Evolutionary conservation across 1,284 basidiomycete species (phyloP), one percentile per base, ranked within the genome.

Genomic region (Pseudozyma tsukubaensis): DNA sequence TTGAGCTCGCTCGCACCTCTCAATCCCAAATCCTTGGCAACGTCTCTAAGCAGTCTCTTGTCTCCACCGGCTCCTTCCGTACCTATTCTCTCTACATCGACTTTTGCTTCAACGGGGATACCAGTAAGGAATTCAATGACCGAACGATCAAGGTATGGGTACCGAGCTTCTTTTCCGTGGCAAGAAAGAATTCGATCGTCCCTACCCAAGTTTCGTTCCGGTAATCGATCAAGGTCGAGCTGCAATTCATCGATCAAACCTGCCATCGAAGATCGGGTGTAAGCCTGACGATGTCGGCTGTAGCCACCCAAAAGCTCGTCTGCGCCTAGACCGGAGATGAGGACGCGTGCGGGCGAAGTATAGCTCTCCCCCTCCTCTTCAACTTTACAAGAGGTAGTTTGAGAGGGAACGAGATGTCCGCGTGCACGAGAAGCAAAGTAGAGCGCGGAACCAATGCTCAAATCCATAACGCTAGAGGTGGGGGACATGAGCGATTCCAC

Each of bases 221-320:
- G 94, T 61, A 99, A 90, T 4, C 94, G 90, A 79, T 92, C 90
- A n/a, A 99, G 88, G 81, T 99, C 96, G 52, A 94, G 87, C 84
- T 98, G 94, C 24, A 97, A 88, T 92, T 98, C 95, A 35, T 91
- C 87, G 35, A 94, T 88, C 35, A 96, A 88, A 5, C 88, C 90
- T 0, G 49, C 10, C 13, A 61, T 18, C 1, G 67, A 67, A 16
- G 43, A 49, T 7, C 49, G 62, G 3, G 35, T 19, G 83, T 89
- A 98, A 0, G 91, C 92, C 11, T 90, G 89, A 13, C 93, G 89
- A 86, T 98, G 94, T 50, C 97, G 88, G 0, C 92, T 89, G 85
- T 99, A 99, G 0, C 97, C 97, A 1, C 94, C 97, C 0, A 99
- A 88, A 32, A 97, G 88, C 84, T 99, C 96, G 83, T 99, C 96